phyloP scores from a whole-genome alignment of 805 yeast genomes.

The Debaryomyces castellii region DNA sequence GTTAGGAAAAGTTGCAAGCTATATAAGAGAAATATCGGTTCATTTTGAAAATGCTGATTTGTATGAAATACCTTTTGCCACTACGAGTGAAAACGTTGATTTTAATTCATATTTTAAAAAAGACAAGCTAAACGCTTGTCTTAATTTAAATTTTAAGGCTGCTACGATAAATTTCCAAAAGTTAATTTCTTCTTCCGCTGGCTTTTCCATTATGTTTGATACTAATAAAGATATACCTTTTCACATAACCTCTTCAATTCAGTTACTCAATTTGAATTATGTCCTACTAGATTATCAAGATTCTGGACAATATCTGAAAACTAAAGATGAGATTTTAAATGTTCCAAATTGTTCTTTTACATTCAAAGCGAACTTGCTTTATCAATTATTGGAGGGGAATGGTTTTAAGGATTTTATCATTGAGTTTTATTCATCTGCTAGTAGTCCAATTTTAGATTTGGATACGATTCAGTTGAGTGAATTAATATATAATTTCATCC shows the following conservation, averaged over 20 bases:
- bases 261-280: conserved; percentile 28
- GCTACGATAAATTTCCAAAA: conserved; percentile 23
- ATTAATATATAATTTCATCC: conserved; percentile 32
- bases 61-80: conserved; percentile 30
- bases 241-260: conserved; percentile 32
- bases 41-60: conserved; percentile 25
- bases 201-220: conserved; percentile 38
- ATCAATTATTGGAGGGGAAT: conserved; percentile 29
- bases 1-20: neutral
- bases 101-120: conserved; percentile 20
- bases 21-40: conserved; percentile 14
- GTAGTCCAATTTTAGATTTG: conserved; percentile 39
- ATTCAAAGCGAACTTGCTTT: conserved; percentile 34
- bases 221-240: conserved; percentile 29
- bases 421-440: conserved; percentile 37
- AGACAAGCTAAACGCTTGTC: conserved; percentile 17
- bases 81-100: conserved; percentile 18
- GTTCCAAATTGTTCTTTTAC: conserved; percentile 36
- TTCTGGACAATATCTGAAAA: conserved; percentile 7
- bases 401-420: conserved; percentile 38
- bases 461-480: conserved; percentile 30
- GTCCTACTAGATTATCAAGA: conserved; percentile 7
- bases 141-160: conserved; percentile 24
- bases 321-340: conserved; percentile 28
- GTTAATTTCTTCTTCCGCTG: conserved; percentile 29